Evolutionary conservation across 495 filamentous ascomycete genomes (phyloP), one percentile per base, ranked within the genome.

Genomic region (Schizothecium vesticola): DNA sequence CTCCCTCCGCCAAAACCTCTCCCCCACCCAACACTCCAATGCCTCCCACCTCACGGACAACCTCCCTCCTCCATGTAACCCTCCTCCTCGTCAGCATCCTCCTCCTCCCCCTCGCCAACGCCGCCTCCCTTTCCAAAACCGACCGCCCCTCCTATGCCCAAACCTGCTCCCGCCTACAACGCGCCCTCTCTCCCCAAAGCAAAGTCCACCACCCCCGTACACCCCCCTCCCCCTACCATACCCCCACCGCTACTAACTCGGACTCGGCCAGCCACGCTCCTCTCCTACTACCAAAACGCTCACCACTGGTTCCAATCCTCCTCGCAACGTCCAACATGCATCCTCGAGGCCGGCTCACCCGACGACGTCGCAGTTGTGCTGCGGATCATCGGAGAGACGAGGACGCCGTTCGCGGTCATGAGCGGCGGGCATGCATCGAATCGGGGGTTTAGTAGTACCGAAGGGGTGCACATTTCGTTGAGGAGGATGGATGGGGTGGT

Each of bases 361-460:
- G 7, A 59, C 8, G 76, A 77, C 29, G 66, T 78, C 5, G 69
- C 76, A 16, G 28, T 56, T 0, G 74, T 69, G 3, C 23, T 78
- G 11, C 66, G 67, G 26, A 67, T 70, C 13, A 66, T 77, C 28
- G 69, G 65, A 13, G 65, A 56, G 0, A 51, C 68, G 11, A 64
- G 65, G 16, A 71, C 72, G 9, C 68, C 71, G 0, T 84, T 86
- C 63, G 84, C 84, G 3, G 75, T 82, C 19, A 76, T 80, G 55
- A 78, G 78, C 29, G 83, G 83, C 61, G 84, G 84, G 0, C 80
- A 85, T 69, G 72, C 72, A 51, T 73, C 69, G 1, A 74, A 73
- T 55, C 70, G 70, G 0, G 75, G 75, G 0, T 72, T 77, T 61
- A 72, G 70, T 9, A 77, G 73, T 61, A 77, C 73, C 2, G 36